Percentiles rank a stretch among this genome's conserved stretches.
phyloP scores from a whole-genome alignment of 2,329 filamentous ascomycete genomes.

The Diatrype stigma region DNA sequence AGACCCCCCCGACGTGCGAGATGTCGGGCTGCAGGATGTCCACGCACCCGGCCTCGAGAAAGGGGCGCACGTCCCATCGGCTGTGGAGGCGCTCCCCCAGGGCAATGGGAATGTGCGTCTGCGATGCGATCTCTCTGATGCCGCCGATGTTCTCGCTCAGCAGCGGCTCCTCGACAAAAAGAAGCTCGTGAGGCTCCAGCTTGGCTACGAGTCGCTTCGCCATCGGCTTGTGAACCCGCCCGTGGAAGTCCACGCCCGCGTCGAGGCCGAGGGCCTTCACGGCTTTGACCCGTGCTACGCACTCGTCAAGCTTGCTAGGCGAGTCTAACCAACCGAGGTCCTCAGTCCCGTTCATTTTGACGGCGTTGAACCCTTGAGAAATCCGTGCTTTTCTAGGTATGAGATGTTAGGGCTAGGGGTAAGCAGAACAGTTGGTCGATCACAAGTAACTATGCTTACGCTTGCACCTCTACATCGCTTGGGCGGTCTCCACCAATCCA shows the following conservation, averaged over 20 bases:
- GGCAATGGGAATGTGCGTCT: constrained; percentile 62
- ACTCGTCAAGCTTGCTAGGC: constrained; percentile 57
- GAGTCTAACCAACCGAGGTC: constrained; percentile 75
- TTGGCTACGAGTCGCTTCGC: constrained; percentile 68
- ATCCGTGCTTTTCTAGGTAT: constrained; percentile 51
- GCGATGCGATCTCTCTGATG: constrained; percentile 53
- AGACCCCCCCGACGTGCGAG: constrained; percentile 67
- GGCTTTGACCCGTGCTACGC: constrained; percentile 62
- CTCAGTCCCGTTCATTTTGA: constrained; percentile 80
- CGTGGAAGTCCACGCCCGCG: constrained; percentile 74
- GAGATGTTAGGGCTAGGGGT: not conserved
- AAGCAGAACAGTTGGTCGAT: not conserved
- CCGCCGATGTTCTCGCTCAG: constrained; percentile 64
- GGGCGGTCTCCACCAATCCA: constrained; percentile 77
- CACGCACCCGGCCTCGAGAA: constrained; percentile 63
- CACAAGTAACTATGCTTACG: constrained; percentile 39
- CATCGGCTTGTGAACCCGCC: constrained; percentile 75
- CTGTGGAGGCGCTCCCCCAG: constrained; percentile 69
- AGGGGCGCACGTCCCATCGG: constrained; percentile 70
- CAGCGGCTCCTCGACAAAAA: constrained; percentile 75
- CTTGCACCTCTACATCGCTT: constrained; percentile 58
- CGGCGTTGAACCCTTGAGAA: constrained; percentile 58
- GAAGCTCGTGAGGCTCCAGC: constrained; percentile 62
- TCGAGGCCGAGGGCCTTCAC: constrained; percentile 70
- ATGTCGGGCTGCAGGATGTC: constrained; percentile 74